Conservation (phyloP, 768 basidiomycete genomes). For the Phlebiopsis gigantea region DNA sequence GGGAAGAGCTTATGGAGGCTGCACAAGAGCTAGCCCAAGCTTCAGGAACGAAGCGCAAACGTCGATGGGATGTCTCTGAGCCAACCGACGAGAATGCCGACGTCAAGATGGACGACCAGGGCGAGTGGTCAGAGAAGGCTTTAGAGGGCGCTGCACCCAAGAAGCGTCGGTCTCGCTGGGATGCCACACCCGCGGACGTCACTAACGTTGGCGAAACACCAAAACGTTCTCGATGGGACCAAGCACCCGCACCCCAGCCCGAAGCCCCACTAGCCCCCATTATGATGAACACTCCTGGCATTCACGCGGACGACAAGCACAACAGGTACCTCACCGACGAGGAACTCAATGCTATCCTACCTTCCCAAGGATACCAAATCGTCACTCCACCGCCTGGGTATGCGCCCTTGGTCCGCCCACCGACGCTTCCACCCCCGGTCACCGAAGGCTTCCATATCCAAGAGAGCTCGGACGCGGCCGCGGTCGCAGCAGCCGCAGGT, state of each 20-base stretch:
- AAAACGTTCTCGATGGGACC: conserved; percentile 96
- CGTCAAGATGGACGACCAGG: conserved; percentile 55
- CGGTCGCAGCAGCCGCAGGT: conserved; percentile 84
- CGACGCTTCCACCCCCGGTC: conserved; percentile 46
- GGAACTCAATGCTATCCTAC: conserved; percentile 89
- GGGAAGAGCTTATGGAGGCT: conserved; percentile 71
- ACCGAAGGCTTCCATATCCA: conserved; percentile 91
- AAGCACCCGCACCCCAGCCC: conserved; percentile 63
- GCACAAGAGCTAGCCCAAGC: conserved; percentile 59
- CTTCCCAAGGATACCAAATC: conserved; percentile 79
- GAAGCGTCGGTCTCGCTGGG: conserved; percentile 95
- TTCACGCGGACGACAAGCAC: conserved; percentile 90
- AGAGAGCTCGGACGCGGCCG: conserved; percentile 88
- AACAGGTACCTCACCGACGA: conserved; percentile 96
- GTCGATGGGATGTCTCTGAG: conserved; percentile 75
- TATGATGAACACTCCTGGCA: conserved; percentile 81
- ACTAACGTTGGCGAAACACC: conserved; percentile 55
- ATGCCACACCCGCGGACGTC: conserved; percentile 81
- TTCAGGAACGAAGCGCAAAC: conserved; percentile 61
- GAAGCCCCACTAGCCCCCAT: conserved; percentile 73
- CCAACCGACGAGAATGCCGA: conserved; percentile 54
- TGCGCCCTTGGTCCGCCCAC: conserved; percentile 62
- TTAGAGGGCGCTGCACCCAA: conserved; percentile 72
- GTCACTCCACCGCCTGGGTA: conserved; percentile 95
- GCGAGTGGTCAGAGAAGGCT: conserved; percentile 75